Evolutionary conservation across 345 rosid species (phyloP).

Genomic region (Linum trigynum): DNA sequence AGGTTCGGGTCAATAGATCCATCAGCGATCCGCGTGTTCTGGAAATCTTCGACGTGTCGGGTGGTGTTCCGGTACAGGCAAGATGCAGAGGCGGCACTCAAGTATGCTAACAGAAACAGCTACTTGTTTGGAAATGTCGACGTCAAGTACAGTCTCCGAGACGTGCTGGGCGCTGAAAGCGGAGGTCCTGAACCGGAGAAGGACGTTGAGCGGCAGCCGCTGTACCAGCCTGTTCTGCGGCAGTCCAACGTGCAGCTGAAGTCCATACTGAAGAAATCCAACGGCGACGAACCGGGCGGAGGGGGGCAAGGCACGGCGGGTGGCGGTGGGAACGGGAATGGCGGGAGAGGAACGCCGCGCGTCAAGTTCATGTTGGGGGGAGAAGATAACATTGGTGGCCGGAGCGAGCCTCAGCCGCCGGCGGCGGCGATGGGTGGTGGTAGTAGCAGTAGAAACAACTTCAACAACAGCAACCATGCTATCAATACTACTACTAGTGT

Average conservation of each 20-base stretch:
- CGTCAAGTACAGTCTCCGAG: constrained; percentile 63
- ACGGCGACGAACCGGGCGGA: constrained; percentile 28
- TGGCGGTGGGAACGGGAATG: constrained; percentile 22
- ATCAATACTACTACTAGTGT: constrained; percentile 47
- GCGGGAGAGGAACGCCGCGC: constrained; percentile 45
- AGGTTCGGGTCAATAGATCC: constrained; percentile 88
- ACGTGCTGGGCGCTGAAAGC: constrained; percentile 50
- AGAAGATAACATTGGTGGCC: constrained; percentile 53
- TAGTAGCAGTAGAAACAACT: constrained; percentile 25
- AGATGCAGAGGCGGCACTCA: constrained; percentile 60
- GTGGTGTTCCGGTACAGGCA: constrained; percentile 78
- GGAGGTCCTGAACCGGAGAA: constrained; percentile 35
- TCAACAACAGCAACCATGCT: constrained; percentile 25
- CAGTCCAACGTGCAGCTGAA: constrained; percentile 40
- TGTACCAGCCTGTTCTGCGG: constrained; percentile 16
- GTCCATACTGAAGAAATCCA: constrained; percentile 70
- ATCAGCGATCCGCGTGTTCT: constrained; percentile 77
- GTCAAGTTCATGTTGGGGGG: constrained; percentile 94
- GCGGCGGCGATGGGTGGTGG: not conserved
- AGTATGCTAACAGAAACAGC: not conserved
- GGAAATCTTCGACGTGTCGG: constrained; percentile 85
- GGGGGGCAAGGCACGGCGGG: constrained; percentile 18
- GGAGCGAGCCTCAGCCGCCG: constrained; percentile 28
- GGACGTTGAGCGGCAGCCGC: constrained; percentile 27
- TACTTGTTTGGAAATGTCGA: constrained; percentile 55